Evolutionary conservation across 108 stramenopile genomes (phyloP), one percentile per base, ranked within the genome.

Genomic region (Cyclostephanos tholiformis): DNA sequence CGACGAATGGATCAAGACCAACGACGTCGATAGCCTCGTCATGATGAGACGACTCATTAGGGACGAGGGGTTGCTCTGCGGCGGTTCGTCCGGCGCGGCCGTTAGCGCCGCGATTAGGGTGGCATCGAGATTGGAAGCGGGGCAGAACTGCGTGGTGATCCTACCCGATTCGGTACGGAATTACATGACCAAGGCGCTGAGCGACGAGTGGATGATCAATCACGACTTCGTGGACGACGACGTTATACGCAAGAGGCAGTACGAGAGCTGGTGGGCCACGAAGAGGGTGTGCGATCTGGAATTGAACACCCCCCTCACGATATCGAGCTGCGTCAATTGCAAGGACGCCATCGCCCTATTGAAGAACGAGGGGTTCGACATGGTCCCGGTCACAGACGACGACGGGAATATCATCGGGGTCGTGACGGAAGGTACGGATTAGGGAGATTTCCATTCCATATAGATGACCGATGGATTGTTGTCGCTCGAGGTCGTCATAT

Each of bases 151-250:
- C 48, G 90, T 91, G 0, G 92, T 97, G 3, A 82, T 97, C 56
- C 82, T 97, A 6, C 94, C 97, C 0, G 97, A 97, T 72, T 89
- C 88, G 7, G 91, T 95, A 22, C 83, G 96, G 14, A 97, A 97
- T 77, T 97, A 97, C 95, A 96, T 97, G 95, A 95, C 94, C 74
- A 97, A 97, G 85, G 91, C 88, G 43, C 75, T 97, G 8, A 84
- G 77, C 36, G 94, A 97, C 84, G 88, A 93, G 70, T 97, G 97
- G 97, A 96, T 97, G 96, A 74, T 86, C 32, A 94, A 96, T 79
- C 82, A 95, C 66, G 91, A 88, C 5, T 95, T 94, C 73, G 82
- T 88, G 19, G 95, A 96, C 66, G 69, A 87, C 55, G 85, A 93
- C 60, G 65, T 93, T 16, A 89, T 93, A 63, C 70, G 89, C 50